Evolutionary conservation across 495 filamentous ascomycete genomes (phyloP).

Genomic region (Lichenothelia convexa): DNA sequence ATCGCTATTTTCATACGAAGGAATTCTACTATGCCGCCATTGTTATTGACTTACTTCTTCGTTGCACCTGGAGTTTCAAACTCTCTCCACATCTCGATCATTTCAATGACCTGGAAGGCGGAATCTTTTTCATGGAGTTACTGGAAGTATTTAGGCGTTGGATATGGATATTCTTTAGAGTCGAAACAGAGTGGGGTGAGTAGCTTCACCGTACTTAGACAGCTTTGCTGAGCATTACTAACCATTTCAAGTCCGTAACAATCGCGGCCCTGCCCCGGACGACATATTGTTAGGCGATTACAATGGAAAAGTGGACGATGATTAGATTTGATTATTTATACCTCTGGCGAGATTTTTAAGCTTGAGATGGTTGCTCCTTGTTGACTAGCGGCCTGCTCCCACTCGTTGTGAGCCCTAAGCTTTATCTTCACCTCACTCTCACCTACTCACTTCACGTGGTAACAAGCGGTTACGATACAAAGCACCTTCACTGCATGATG

Average conservation of each 20-base stretch:
- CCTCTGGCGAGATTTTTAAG: too few species aligned
- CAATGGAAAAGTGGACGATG: conserved; percentile 29
- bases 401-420: too few species aligned
- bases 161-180: conserved; percentile 93
- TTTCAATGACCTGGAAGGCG: conserved; percentile 66
- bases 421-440: too few species aligned
- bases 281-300: conserved; percentile 34
- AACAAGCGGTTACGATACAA: too few species aligned
- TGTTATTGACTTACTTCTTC: conserved; percentile 53
- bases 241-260: conserved; percentile 28
- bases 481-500: too few species aligned
- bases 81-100: conserved; percentile 61
- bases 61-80: conserved; percentile 82
- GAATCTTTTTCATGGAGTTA: conserved; percentile 71
- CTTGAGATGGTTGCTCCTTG: too few species aligned
- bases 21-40: conserved; percentile 73
- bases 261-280: conserved; percentile 30
- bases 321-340: conserved; percentile 14
- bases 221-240: not conserved
- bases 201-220: conserved; percentile 4
- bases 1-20: conserved; percentile 47
- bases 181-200: conserved; percentile 79
- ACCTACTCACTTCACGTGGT: too few species aligned
- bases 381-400: too few species aligned
- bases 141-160: conserved; percentile 75